A percentile compares a stretch with the other conserved stretches of the same genome.
These are phyloP conservation scores for Grosmannia clavigera DNA, from an alignment of 2,329 filamentous ascomycete genomes.

Conservation along the genomic window DNA sequence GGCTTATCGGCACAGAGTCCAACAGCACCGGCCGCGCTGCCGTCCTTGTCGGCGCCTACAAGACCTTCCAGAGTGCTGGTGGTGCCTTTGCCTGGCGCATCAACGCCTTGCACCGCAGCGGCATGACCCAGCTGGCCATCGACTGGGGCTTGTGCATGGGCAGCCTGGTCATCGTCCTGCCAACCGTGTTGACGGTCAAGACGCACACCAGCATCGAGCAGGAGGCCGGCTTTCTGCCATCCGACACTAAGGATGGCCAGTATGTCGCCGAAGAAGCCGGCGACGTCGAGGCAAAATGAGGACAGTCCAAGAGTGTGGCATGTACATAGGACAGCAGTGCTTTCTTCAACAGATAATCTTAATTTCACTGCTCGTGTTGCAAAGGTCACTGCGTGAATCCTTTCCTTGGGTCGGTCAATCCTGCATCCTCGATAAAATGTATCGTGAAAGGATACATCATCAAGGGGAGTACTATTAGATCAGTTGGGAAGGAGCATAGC, in stretches of 20 bases:
- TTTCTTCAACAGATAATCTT: too few relatives aligned
- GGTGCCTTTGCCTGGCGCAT: constrained; percentile 34
- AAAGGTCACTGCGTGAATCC: too few relatives aligned
- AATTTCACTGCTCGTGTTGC: too few relatives aligned
- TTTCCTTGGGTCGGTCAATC: too few relatives aligned
- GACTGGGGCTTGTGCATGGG: constrained; percentile 33
- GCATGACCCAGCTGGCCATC: constrained; percentile 31
- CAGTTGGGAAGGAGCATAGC: not conserved
- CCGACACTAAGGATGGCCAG: not conserved
- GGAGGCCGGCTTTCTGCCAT: constrained; percentile 14
- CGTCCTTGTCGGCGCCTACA: constrained; percentile 33
- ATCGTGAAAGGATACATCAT: too few relatives aligned
- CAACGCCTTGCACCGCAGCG: constrained; percentile 22
- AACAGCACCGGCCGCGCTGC: constrained; percentile 28
- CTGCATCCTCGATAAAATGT: too few relatives aligned
- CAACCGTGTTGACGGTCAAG: constrained; percentile 26
- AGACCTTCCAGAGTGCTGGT: constrained; percentile 29
- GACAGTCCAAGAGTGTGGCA: not conserved
- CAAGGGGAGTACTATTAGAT: too few relatives aligned
- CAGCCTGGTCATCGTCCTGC: constrained; percentile 27
- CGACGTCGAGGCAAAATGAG: not conserved
- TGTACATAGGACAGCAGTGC: too few relatives aligned
- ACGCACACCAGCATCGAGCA: constrained; percentile 15
- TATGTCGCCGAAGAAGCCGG: not conserved
- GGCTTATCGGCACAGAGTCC: constrained; percentile 36